Base-by-base conservation (phyloP, 495 filamentous ascomycete species). In the Penicillium tannophilum region DNA sequence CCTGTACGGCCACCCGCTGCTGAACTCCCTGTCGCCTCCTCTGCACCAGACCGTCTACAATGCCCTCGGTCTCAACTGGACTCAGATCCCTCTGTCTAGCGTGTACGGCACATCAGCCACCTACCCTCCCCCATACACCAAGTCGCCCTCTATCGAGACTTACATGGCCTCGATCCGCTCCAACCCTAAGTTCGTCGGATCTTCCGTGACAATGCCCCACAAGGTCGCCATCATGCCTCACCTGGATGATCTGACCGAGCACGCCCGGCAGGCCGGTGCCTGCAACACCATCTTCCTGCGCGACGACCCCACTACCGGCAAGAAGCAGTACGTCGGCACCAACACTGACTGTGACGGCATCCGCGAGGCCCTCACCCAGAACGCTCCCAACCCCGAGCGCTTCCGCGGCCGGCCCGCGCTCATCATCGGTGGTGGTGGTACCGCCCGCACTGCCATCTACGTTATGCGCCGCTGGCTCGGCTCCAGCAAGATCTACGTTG, bases 261-360 rank as follows among this genome's bases (percentile, higher is more conserved):
- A 90, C 67, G 87, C 79, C 51, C 79, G 79, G 14, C 84, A 84
- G 48, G 86, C 90, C 14, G 88, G 88, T 50, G 87, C 88, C 56
- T 84, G 84, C 72, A 91, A 92, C 77, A 92, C 88, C 9, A 79
- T 92, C 49, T 92, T 88, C 77, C 63, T 86, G 33, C 77, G 82
- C 33, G 69, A 72, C 41, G 76, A 77, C 47, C 62, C 67, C 9
- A 56, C 58, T 2, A 67, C 68, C 33, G 76, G 78, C 41, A 68
- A 72, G 2, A 72, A 72, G 35, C 60, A 75, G 31, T 83, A 83
- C 61, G 79, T 86, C 61, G 89, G 88, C 24, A 88, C 88, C 42
- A 91, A 92, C 76, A 91, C 89, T 20, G 88, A 92, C 70, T 88
- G 86, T 53, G 82, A 88, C 59, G 89, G 88, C 17, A 84, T 91